Percentiles rank a stretch among this genome's conserved stretches.
phyloP scores from a whole-genome alignment of 176 grass and related monocot species.

The Bromus sterilis region DNA sequence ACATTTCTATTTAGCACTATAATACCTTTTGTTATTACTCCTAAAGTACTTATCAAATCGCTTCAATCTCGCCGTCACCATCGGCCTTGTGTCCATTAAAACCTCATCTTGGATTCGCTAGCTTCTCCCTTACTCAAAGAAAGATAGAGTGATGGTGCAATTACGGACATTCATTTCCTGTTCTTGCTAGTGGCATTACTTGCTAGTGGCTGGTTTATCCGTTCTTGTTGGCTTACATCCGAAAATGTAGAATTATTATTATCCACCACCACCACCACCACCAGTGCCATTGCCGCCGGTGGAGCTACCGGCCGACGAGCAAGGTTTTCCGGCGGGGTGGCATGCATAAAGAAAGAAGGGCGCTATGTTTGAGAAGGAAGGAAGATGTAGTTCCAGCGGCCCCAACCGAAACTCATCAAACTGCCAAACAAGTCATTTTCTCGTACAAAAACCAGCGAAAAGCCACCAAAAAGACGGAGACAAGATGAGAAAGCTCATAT shows the following conservation, averaged over 20 bases:
- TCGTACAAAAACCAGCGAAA: constrained; percentile 12
- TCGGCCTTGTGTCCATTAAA: constrained; percentile 41
- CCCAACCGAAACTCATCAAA: constrained; percentile 33
- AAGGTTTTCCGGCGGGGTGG: constrained; percentile 36
- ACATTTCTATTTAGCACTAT: constrained; percentile 26
- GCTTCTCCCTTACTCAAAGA: not conserved
- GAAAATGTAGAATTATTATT: not conserved
- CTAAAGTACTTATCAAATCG: constrained; percentile 19
- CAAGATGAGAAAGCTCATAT: not conserved
- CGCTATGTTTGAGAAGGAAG: too few species aligned
- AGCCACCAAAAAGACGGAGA: constrained; percentile 14
- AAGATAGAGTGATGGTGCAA: constrained; percentile 9
- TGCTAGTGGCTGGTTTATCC: constrained; percentile 1
- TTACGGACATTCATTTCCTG: not conserved
- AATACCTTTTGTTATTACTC: constrained; percentile 26
- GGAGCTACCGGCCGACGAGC: too few species aligned
- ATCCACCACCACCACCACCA: too few species aligned
- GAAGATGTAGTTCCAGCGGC: constrained; percentile 22
- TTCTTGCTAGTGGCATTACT: too few species aligned
- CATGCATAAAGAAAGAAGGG: not conserved
- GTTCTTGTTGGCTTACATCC: not conserved
- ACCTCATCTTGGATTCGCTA: not conserved
- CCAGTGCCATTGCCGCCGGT: too few species aligned
- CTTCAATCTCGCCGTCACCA: not conserved
- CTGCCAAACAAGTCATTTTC: not conserved